Conservation (phyloP, 192 early-diverging fungal genomes). For the Thamnidium elegans region DNA sequence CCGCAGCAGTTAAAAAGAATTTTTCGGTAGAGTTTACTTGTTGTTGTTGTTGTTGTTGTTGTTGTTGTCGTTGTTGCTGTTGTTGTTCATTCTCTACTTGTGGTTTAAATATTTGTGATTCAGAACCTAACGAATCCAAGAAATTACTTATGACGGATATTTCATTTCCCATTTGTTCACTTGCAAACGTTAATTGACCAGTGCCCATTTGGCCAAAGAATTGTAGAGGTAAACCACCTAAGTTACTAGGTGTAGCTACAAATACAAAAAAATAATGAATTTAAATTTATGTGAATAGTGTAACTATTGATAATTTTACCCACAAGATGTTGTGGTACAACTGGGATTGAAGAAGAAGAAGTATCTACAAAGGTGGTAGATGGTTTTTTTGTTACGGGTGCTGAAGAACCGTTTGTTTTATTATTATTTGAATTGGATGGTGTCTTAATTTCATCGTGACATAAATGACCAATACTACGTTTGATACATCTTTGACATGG, state of each 20-base stretch:
- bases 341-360: too few species aligned
- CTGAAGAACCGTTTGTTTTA: not conserved
- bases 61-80: constrained; percentile 17
- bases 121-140: constrained; percentile 47
- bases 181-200: constrained; percentile 68
- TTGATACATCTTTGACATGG: constrained; percentile 95
- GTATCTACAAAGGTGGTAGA: constrained; percentile 12
- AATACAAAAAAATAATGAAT: constrained; percentile 2
- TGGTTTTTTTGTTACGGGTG: constrained; percentile 23
- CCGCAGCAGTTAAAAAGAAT: constrained; percentile 90
- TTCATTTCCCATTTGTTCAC: constrained; percentile 74
- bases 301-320: not conserved
- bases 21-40: constrained; percentile 51
- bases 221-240: constrained; percentile 34
- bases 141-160: constrained; percentile 70
- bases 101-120: constrained; percentile 21
- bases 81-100: not conserved
- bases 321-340: constrained; percentile 16
- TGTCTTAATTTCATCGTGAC: constrained; percentile 76
- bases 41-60: constrained; percentile 20
- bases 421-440: not conserved
- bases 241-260: constrained; percentile 25
- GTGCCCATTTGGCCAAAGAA: constrained; percentile 36
- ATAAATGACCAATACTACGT: constrained; percentile 87
- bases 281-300: not conserved